phyloP scores from a whole-genome alignment of 108 stramenopile species.

The Pseudonitzschia multiseries region DNA sequence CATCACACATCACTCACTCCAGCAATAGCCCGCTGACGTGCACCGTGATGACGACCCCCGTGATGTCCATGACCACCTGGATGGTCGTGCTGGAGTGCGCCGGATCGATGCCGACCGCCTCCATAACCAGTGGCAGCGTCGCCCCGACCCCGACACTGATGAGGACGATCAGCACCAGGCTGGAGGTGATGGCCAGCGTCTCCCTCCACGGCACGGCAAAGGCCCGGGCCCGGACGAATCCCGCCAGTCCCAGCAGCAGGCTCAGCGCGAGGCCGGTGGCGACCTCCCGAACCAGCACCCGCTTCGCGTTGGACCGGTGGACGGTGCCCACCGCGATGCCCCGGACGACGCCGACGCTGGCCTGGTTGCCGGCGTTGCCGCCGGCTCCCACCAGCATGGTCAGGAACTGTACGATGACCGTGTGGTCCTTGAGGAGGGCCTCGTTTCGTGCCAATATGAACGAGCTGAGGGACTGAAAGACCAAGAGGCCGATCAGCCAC shows the following conservation, averaged over 20 bases:
- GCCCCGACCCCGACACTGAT: conserved; percentile 77
- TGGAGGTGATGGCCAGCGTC: conserved; percentile 74
- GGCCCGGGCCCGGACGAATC: conserved; percentile 65
- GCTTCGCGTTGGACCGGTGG: conserved; percentile 33
- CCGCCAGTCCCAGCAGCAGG: conserved; percentile 60
- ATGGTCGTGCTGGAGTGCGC: conserved; percentile 88
- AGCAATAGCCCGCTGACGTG: conserved; percentile 20
- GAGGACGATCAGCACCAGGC: conserved; percentile 74
- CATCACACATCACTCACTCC: conserved; percentile 10
- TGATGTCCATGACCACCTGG: conserved; percentile 93
- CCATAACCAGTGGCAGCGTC: conserved; percentile 76
- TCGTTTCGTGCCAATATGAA: conserved; percentile 86
- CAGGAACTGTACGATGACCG: conserved; percentile 87
- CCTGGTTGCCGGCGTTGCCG: conserved; percentile 93
- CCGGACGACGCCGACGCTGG: conserved; percentile 87
- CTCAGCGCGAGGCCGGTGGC: conserved; percentile 64
- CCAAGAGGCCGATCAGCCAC: conserved; percentile 88
- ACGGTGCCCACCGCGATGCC: conserved; percentile 76
- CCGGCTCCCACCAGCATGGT: conserved; percentile 94
- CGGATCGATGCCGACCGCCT: conserved; percentile 79
- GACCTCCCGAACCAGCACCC: conserved; percentile 56
- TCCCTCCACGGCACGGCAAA: conserved; percentile 68
- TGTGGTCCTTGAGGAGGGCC: conserved; percentile 70
- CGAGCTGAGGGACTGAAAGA: conserved; percentile 82
- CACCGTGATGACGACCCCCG: conserved; percentile 84